Evolutionary conservation across 805 yeast genomes (phyloP).

Genomic region (Teunomyces kruisii): DNA sequence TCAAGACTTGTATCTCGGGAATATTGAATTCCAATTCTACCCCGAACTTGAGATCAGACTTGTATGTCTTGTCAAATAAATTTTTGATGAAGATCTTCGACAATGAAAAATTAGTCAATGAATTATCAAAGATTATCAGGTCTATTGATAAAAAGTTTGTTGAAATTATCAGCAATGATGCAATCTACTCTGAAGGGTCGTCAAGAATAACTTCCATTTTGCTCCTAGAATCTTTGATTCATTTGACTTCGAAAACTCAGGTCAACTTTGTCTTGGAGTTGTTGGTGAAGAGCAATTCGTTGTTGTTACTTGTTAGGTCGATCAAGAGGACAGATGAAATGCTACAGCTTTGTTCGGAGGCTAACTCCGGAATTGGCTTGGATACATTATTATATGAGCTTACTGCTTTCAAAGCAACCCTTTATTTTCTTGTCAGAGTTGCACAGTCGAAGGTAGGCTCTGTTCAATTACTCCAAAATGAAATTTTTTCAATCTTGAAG

Average conservation of each 20-base stretch:
- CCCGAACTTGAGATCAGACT: conserved; percentile 67
- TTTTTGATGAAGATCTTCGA: conserved; percentile 54
- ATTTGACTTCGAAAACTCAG: conserved; percentile 50
- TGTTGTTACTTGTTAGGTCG: conserved; percentile 64
- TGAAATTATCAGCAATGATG: conserved; percentile 70
- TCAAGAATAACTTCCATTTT: conserved; percentile 73
- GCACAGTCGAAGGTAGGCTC: conserved; percentile 82
- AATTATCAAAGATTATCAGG: conserved; percentile 53
- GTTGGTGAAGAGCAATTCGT: conserved; percentile 63
- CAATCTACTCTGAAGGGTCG: conserved; percentile 75
- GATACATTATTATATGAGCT: conserved; percentile 67
- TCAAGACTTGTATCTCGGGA: conserved; percentile 73
- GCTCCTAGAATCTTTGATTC: conserved; percentile 67
- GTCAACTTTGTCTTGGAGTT: conserved; percentile 55
- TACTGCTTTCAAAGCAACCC: conserved; percentile 70
- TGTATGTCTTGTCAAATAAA: conserved; percentile 71
- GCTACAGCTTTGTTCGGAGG: conserved; percentile 35
- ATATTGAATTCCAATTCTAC: conserved; percentile 69
- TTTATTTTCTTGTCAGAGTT: conserved; percentile 68
- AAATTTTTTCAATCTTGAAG: conserved; percentile 61
- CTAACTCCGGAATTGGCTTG: conserved; percentile 38
- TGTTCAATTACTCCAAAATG: conserved; percentile 68
- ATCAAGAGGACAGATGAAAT: conserved; percentile 69
- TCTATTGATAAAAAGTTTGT: conserved; percentile 61
- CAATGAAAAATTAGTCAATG: conserved; percentile 42